phyloP scores from a whole-genome alignment of 2,329 filamentous ascomycete species.

The Elsinoe batatas region DNA sequence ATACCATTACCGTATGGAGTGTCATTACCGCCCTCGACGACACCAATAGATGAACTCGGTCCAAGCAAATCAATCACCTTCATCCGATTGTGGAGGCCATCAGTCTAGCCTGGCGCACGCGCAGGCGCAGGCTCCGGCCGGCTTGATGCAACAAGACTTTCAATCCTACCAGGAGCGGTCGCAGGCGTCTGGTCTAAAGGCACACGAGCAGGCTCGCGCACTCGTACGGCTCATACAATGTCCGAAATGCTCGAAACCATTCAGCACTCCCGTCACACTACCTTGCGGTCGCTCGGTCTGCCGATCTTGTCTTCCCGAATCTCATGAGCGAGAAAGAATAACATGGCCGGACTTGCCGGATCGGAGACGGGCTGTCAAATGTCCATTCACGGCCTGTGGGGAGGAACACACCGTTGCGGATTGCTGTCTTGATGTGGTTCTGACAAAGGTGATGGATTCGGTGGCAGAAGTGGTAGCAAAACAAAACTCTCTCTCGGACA shows the following conservation, averaged over 20 bases:
- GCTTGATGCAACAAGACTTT: constrained; percentile 36
- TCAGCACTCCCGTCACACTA: constrained; percentile 60
- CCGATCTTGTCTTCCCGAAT: constrained; percentile 59
- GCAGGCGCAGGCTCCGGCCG: constrained; percentile 17
- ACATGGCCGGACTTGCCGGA: constrained; percentile 64
- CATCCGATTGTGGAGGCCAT: constrained; percentile 1
- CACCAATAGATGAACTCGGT: neutral
- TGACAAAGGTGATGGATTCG: constrained; percentile 59
- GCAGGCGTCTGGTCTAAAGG: constrained; percentile 33
- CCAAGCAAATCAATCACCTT: constrained; percentile 1
- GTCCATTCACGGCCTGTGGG: constrained; percentile 57
- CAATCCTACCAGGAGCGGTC: constrained; percentile 23
- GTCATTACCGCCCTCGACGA: neutral
- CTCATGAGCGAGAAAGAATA: constrained; percentile 57
- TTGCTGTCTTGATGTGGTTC: constrained; percentile 64
- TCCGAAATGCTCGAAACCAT: constrained; percentile 57
- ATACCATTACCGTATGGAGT: neutral
- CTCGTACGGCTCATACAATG: constrained; percentile 72
- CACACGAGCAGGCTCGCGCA: constrained; percentile 48
- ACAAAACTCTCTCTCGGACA: constrained; percentile 27
- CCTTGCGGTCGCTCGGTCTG: constrained; percentile 77
- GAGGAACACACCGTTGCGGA: constrained; percentile 67
- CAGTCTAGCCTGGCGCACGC: constrained; percentile 11
- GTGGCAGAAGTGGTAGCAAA: constrained; percentile 45
- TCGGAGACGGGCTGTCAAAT: constrained; percentile 61